Percentiles rank a stretch among this genome's conserved stretches.
Conservation (phyloP, 306 rosid species). For the Styphnolobium japonicum region DNA sequence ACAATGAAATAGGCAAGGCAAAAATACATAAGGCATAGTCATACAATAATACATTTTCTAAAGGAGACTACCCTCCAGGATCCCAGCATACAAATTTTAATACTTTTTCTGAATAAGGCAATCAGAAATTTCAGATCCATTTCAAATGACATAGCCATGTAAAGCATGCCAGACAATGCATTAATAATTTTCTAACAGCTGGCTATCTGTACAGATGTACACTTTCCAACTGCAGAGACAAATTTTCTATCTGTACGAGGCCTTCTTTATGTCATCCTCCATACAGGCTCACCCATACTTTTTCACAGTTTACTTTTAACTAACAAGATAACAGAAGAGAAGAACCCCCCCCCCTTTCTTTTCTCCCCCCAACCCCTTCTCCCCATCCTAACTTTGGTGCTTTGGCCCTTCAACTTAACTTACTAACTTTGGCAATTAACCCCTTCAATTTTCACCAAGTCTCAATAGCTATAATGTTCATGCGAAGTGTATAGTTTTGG, state of each 20-base stretch:
- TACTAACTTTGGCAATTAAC: background rate
- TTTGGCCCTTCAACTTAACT: background rate
- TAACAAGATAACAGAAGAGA: background rate
- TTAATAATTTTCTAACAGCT: background rate
- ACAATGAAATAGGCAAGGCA: background rate
- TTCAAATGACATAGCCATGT: conserved; percentile 9
- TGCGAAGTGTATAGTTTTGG: background rate
- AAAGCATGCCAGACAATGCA: background rate
- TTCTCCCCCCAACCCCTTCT: too few species aligned
- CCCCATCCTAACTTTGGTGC: background rate
- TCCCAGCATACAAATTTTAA: background rate
- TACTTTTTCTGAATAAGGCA: background rate
- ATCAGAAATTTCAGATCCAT: conserved; percentile 6
- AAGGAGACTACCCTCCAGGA: background rate
- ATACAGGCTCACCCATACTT: background rate
- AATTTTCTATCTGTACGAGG: background rate
- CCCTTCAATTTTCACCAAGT: background rate
- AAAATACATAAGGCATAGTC: background rate
- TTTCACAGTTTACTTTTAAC: background rate
- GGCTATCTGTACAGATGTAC: background rate
- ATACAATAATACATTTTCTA: background rate
- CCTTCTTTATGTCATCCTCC: background rate
- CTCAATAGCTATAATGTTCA: background rate
- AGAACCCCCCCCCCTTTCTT: background rate
- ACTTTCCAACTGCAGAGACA: background rate